phyloP scores from a whole-genome alignment of 1,139 yeast genomes.

The Arxiozyma telluris region DNA sequence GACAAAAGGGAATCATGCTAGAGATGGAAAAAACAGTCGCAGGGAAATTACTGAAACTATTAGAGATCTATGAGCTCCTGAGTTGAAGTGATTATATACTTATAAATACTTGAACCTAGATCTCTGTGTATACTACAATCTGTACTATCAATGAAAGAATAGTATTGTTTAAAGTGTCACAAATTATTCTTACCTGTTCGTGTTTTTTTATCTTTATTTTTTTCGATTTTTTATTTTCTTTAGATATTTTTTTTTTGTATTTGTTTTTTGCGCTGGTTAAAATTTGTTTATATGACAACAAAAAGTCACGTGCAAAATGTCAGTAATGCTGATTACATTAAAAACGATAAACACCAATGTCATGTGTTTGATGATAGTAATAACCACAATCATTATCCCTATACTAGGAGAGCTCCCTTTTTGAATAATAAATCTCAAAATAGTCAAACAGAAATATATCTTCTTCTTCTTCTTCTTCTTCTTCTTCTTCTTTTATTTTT shows the following conservation, averaged over 20 bases:
- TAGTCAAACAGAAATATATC: no score
- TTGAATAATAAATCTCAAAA: no score
- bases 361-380: not conserved
- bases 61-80: no score
- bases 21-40: no score
- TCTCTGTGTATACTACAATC: not conserved
- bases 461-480: not conserved
- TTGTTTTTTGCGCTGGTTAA: not conserved
- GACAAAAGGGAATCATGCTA: no score
- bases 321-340: not conserved
- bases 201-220: not conserved
- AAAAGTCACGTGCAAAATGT: not conserved
- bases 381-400: not conserved
- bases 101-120: not conserved
- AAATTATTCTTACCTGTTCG: not conserved
- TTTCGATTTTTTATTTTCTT: no score
- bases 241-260: not conserved
- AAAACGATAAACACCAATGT: not conserved
- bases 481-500: no score
- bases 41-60: no score
- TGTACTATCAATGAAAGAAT: no score
- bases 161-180: not conserved
- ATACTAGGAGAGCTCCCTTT: not conserved
- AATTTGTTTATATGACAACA: constrained; percentile 1
- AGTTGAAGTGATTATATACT: no score